These are phyloP conservation scores for Russula emetica DNA, from an alignment of 768 basidiomycete genomes.

Conservation along the genomic window DNA sequence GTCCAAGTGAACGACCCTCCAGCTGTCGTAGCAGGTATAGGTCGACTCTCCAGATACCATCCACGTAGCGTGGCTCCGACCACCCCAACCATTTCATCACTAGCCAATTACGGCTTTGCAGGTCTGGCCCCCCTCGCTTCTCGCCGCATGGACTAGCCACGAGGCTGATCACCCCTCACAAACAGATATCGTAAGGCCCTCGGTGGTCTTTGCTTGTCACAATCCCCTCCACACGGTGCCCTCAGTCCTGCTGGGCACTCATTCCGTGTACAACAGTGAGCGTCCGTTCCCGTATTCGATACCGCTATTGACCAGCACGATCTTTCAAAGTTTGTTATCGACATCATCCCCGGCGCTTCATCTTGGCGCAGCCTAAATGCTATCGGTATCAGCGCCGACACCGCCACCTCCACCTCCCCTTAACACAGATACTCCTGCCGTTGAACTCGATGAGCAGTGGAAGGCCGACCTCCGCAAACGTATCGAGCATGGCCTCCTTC, in stretches of 20 bases:
- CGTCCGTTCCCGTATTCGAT: not conserved
- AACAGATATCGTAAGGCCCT: slow-evolving; percentile 20
- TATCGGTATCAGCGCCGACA: slow-evolving; percentile 16
- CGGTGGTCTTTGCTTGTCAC: slow-evolving; percentile 15
- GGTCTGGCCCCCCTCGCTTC: slow-evolving; percentile 27
- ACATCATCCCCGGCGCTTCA: slow-evolving; percentile 17
- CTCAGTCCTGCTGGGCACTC: slow-evolving; percentile 17
- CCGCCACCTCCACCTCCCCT: slow-evolving; percentile 23
- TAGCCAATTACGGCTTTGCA: slow-evolving; percentile 12
- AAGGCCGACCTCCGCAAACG: slow-evolving; percentile 22
- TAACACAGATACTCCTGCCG: slow-evolving; percentile 13
- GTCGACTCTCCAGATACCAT: not conserved
- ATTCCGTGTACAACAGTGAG: slow-evolving; percentile 15
- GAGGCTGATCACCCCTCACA: slow-evolving; percentile 26
- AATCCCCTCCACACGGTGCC: slow-evolving; percentile 18
- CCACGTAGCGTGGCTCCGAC: not conserved
- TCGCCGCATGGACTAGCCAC: slow-evolving; percentile 27
- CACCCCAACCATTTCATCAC: not conserved
- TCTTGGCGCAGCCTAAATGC: slow-evolving; percentile 24
- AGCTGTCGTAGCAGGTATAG: not conserved
- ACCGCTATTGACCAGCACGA: not conserved
- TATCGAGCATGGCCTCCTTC: slow-evolving; percentile 21
- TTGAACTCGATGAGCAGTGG: slow-evolving; percentile 27
- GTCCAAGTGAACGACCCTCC: not conserved
- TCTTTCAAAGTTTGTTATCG: slow-evolving; percentile 17